Evolutionary conservation across 2,329 filamentous ascomycete species (phyloP).

Genomic region (Kalmusia sp.): DNA sequence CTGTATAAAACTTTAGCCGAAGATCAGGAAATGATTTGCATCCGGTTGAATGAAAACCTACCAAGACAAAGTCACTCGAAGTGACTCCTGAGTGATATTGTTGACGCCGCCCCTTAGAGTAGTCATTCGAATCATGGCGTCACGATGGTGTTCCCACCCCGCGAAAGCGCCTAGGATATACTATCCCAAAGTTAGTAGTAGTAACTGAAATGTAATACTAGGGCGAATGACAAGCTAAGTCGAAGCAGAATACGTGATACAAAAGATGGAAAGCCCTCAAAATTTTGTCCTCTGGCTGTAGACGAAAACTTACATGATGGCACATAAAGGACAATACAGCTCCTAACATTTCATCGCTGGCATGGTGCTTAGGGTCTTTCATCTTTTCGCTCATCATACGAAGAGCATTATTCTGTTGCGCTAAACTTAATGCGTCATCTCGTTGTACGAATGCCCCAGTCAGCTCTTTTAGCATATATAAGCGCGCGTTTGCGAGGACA

Average conservation of each 20-base stretch:
- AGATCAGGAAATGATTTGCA: background rate
- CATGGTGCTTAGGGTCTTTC: conserved; percentile 27
- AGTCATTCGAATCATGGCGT: conserved; percentile 31
- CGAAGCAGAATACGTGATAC: no score
- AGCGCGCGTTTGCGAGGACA: conserved; percentile 36
- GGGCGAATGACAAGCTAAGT: no score
- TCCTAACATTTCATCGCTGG: conserved; percentile 28
- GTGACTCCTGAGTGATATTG: conserved; percentile 25
- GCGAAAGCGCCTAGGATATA: conserved; percentile 25
- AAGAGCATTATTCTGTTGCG: conserved; percentile 31
- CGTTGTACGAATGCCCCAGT: conserved; percentile 27
- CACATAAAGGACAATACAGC: conserved; percentile 33
- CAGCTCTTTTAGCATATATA: conserved; percentile 29
- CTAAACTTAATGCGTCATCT: conserved; percentile 28
- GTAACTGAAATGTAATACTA: no score
- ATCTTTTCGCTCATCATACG: conserved; percentile 25
- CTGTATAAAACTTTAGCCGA: conserved; percentile 20
- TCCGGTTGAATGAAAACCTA: conserved; percentile 10
- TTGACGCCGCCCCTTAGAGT: conserved; percentile 31
- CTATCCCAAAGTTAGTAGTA: conserved; percentile 8
- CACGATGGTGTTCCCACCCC: conserved; percentile 31
- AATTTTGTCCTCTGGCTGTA: no score
- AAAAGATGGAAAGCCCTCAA: no score
- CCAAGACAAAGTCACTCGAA: conserved; percentile 40
- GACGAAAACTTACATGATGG: conserved; percentile 28